These are phyloP conservation scores for Beta corolliflora DNA, from an alignment of 179 eudicot species.

Conservation along the genomic window DNA sequence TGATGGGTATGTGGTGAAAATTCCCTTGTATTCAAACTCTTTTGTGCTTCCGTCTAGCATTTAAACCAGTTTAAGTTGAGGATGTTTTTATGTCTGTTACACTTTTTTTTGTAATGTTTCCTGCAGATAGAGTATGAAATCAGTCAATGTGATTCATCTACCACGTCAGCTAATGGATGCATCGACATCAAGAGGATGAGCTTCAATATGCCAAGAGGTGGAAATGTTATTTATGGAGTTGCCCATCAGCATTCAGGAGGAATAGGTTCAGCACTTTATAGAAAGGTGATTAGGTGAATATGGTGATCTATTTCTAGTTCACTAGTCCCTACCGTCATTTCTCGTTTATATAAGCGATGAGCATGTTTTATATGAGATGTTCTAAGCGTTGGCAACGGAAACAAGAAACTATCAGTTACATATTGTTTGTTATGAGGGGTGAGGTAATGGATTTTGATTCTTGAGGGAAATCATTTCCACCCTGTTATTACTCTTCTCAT, in stretches of 20 bases:
- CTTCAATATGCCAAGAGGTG: slow-evolving; percentile 59
- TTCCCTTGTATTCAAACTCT: background rate
- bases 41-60: background rate
- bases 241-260: slow-evolving; percentile 95
- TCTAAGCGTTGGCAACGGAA: too few species aligned
- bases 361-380: too few species aligned
- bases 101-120: background rate
- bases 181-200: slow-evolving; percentile 47
- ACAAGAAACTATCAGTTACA: too few species aligned
- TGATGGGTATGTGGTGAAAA: too few species aligned
- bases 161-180: slow-evolving; percentile 36
- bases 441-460: too few species aligned
- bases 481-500: too few species aligned
- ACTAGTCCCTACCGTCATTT: too few species aligned
- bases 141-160: slow-evolving; percentile 44
- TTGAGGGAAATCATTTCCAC: too few species aligned
- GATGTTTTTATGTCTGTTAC: background rate
- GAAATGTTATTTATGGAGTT: slow-evolving; percentile 70
- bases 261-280: slow-evolving; percentile 61
- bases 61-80: background rate
- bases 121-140: slow-evolving; percentile 72
- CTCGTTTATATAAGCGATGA: background rate
- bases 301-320: too few species aligned
- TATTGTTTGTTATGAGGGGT: too few species aligned
- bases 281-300: slow-evolving; percentile 75